Evolutionary conservation across 2,329 filamentous ascomycete genomes (phyloP).

Genomic region (Colletotrichum sp.): DNA sequence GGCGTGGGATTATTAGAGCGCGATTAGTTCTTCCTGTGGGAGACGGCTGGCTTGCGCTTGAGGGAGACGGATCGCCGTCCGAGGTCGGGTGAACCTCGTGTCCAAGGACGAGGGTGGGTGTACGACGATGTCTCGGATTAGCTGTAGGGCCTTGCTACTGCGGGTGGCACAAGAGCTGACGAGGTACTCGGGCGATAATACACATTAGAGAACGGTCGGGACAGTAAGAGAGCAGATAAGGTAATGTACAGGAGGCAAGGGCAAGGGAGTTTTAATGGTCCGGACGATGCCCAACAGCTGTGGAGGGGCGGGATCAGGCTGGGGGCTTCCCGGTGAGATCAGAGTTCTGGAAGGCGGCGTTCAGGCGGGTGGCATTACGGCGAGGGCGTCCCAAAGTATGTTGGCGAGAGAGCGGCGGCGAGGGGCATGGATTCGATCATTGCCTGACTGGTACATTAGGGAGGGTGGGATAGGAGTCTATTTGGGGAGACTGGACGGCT

Average conservation of each 20-base stretch:
- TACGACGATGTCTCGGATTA: conserved; percentile 5
- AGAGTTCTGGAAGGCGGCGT: background rate
- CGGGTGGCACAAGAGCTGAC: background rate
- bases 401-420: background rate
- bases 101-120: background rate
- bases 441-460: background rate
- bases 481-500: background rate
- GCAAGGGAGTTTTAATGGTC: background rate
- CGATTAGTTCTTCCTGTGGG: background rate
- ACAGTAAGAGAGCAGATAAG: background rate
- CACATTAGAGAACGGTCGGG: background rate
- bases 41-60: background rate
- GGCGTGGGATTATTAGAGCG: background rate
- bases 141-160: background rate
- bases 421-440: background rate
- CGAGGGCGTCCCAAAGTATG: background rate
- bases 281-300: background rate
- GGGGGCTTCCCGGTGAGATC: background rate
- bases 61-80: background rate
- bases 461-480: background rate
- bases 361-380: background rate
- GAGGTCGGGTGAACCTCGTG: background rate
- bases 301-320: conserved; percentile 2
- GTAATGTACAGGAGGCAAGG: background rate
- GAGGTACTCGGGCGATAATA: background rate